phyloP scores from a whole-genome alignment of 148 eudicot genomes.

The Heliosperma pusillum region DNA sequence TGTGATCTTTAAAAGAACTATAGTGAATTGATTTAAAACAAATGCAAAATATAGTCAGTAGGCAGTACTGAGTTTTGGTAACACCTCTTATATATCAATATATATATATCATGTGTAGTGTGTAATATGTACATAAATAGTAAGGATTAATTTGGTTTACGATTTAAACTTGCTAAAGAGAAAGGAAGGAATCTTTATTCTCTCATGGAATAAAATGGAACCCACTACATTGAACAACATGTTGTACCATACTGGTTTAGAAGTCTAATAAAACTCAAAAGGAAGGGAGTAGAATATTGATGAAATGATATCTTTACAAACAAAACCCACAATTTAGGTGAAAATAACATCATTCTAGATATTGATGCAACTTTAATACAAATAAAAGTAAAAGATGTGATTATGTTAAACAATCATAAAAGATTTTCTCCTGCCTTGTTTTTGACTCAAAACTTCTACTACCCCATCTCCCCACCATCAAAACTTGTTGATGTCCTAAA shows the following conservation, averaged over 20 bases:
- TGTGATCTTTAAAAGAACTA: neutral
- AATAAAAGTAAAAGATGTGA: conserved; percentile 26
- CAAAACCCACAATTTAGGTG: conserved; percentile 12
- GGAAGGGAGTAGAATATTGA: conserved; percentile 7
- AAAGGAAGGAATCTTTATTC: conserved; percentile 29
- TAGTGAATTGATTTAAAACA: neutral
- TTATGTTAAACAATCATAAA: conserved; percentile 20
- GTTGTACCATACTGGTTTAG: neutral
- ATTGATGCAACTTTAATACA: conserved; percentile 31
- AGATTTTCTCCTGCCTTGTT: conserved; percentile 18
- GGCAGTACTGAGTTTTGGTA: too few species aligned
- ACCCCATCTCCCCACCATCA: conserved; percentile 9
- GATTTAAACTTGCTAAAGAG: conserved; percentile 13
- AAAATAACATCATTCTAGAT: conserved; percentile 26
- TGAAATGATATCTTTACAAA: conserved; percentile 3
- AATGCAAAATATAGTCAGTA: neutral
- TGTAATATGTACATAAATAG: neutral
- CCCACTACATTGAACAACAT: conserved; percentile 14
- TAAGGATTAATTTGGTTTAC: too few species aligned
- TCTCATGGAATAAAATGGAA: conserved; percentile 14
- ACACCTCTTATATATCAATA: too few species aligned
- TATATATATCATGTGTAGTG: neutral
- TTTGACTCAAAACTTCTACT: conserved; percentile 7
- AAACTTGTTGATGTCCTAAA: neutral
- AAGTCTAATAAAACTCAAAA: conserved; percentile 1